Evolutionary conservation across 768 basidiomycete genomes (phyloP).

Genomic region (Dioszegia crocea): DNA sequence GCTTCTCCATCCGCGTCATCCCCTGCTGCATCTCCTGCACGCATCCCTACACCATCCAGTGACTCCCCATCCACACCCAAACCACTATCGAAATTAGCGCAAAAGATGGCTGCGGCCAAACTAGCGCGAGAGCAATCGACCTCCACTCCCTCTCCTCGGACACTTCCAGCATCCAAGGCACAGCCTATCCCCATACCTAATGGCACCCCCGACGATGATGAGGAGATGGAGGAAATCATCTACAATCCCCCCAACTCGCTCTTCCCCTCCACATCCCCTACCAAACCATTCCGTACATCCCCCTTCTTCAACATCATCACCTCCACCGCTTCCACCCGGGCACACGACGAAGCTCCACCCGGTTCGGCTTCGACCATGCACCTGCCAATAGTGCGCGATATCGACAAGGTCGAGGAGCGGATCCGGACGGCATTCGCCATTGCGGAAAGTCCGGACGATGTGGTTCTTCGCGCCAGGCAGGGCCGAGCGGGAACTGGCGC

Average conservation of each 20-base stretch:
- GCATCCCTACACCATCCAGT: neutral
- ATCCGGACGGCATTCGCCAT: conserved; percentile 57
- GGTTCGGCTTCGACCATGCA: conserved; percentile 2
- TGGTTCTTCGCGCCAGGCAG: conserved; percentile 54
- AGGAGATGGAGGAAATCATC: conserved; percentile 2
- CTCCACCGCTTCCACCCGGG: neutral
- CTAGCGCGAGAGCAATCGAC: conserved; percentile 26
- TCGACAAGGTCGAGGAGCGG: conserved; percentile 15
- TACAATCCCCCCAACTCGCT: conserved; percentile 6
- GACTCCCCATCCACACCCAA: conserved; percentile 11
- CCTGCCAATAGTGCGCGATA: conserved; percentile 13
- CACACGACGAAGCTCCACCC: neutral
- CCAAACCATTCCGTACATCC: conserved; percentile 14
- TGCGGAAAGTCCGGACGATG: conserved; percentile 84
- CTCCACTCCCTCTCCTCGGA: neutral
- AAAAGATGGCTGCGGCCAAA: conserved; percentile 46
- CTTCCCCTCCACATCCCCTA: conserved; percentile 14
- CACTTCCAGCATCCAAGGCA: neutral
- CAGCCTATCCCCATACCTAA: neutral
- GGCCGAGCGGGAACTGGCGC: conserved; percentile 34
- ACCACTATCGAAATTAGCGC: conserved; percentile 52
- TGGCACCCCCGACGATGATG: neutral
- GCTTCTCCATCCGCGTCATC: conserved; percentile 10
- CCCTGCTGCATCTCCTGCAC: neutral
- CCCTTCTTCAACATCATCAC: conserved; percentile 30